phyloP scores from a whole-genome alignment of 2,329 filamentous ascomycete genomes.

The Escovopsis sp. region DNA sequence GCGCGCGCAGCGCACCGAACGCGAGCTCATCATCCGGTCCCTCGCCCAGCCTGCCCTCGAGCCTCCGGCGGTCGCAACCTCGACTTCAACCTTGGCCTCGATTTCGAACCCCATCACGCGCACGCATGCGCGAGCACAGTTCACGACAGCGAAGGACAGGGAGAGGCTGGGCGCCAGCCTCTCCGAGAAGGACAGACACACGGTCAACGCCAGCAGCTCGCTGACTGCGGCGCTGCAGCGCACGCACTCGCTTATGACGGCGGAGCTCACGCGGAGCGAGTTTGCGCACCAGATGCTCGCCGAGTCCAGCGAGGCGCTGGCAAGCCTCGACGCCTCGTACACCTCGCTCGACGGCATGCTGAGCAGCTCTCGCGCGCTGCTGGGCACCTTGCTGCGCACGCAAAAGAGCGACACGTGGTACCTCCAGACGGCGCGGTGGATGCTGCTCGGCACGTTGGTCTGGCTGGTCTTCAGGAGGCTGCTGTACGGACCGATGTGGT shows the following conservation, averaged over 20 bases:
- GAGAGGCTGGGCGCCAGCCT: conserved; percentile 20
- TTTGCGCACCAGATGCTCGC: conserved; percentile 83
- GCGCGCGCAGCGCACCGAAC: conserved; percentile 58
- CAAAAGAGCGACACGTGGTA: conserved; percentile 99
- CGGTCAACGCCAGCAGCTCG: conserved; percentile 61
- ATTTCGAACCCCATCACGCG: conserved; percentile 16
- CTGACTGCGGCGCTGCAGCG: conserved; percentile 72
- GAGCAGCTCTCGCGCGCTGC: conserved; percentile 54
- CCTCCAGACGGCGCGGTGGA: conserved; percentile 73
- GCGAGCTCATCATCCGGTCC: conserved; percentile 56
- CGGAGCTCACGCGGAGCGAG: conserved; percentile 70
- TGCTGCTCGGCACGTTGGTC: conserved; percentile 58
- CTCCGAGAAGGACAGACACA: conserved; percentile 55
- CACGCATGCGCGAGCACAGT: conserved; percentile 9
- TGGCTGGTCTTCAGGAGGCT: conserved; percentile 81
- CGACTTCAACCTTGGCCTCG: too few species aligned
- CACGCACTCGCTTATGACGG: conserved; percentile 74
- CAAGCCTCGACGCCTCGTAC: conserved; percentile 68
- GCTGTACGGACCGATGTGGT: conserved; percentile 80
- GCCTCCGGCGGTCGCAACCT: too few species aligned
- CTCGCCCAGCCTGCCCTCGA: conserved; percentile 32
- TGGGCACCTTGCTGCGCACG: conserved; percentile 65
- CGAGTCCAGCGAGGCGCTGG: conserved; percentile 70
- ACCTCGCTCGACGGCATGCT: conserved; percentile 64
- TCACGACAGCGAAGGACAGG: conserved; percentile 15